Conservation (phyloP, 176 grass and related monocot genomes). For the Carex littledalei region DNA sequence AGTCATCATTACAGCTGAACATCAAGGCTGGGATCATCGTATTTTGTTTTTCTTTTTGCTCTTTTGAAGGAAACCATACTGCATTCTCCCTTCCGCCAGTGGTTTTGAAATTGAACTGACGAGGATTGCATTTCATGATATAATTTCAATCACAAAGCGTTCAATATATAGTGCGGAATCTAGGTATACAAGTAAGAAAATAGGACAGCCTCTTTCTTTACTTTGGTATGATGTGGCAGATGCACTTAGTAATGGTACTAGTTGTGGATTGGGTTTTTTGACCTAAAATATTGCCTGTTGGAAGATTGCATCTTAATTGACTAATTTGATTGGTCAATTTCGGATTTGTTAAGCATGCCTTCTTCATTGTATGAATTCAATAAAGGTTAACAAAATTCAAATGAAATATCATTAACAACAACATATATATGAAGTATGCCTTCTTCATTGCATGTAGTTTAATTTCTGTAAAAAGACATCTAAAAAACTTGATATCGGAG, state of each 20-base stretch:
- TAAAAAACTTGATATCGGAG: no score
- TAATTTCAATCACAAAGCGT: background rate
- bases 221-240: background rate
- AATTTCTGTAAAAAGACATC: no score
- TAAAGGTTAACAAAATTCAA: background rate
- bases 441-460: no score
- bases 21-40: no score
- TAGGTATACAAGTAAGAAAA: background rate
- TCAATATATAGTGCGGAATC: background rate
- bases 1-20: no score
- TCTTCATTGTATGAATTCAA: background rate
- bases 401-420: background rate
- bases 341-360: background rate
- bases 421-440: no score
- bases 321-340: background rate
- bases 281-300: background rate
- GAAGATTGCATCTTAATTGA: background rate
- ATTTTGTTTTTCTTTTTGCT: background rate
- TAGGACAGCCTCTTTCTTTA: background rate
- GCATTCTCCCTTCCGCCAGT: background rate
- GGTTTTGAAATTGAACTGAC: background rate
- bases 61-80: no score
- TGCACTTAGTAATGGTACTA: background rate
- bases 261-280: background rate
- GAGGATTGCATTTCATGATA: background rate